A percentile compares a stretch with the other conserved stretches of the same genome.
These are phyloP conservation scores for Claviceps citrina DNA, from an alignment of 2,329 filamentous ascomycete species.

Conservation along the genomic window DNA sequence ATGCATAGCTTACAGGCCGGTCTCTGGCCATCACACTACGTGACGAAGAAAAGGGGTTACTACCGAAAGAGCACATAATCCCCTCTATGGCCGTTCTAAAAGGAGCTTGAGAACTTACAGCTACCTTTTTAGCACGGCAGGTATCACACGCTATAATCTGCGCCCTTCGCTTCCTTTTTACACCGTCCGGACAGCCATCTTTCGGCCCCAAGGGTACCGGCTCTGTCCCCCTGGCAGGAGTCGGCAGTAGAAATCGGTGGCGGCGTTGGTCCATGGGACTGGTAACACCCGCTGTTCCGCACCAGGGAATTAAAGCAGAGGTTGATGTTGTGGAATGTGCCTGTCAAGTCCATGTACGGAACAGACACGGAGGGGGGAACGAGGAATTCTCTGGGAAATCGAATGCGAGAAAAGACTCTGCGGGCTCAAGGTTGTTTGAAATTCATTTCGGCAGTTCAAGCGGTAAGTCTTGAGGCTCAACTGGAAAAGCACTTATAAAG, in stretches of 20 bases:
- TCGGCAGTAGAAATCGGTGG: neutral
- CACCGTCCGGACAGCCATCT: neutral
- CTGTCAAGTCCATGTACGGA: too few species aligned
- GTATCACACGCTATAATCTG: neutral
- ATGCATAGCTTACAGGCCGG: neutral
- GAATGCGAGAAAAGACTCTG: neutral
- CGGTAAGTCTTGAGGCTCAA: too few species aligned
- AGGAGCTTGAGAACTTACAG: neutral
- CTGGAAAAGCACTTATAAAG: too few species aligned
- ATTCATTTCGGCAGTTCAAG: neutral
- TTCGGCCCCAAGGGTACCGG: neutral
- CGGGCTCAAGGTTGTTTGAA: neutral
- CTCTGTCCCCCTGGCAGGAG: neutral
- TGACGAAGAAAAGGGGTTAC: neutral
- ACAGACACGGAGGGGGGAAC: too few species aligned
- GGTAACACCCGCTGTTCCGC: neutral
- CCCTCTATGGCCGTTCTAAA: neutral
- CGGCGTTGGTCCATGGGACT: neutral
- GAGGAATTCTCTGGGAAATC: too few species aligned
- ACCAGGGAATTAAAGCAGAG: too few species aligned
- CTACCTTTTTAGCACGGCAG: conserved; percentile 1
- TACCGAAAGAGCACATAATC: neutral
- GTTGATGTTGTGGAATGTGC: too few species aligned
- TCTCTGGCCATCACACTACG: neutral
- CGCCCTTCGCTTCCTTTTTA: neutral